phyloP scores from a whole-genome alignment of 2,329 filamentous ascomycete species.

The Hortaea werneckii region DNA sequence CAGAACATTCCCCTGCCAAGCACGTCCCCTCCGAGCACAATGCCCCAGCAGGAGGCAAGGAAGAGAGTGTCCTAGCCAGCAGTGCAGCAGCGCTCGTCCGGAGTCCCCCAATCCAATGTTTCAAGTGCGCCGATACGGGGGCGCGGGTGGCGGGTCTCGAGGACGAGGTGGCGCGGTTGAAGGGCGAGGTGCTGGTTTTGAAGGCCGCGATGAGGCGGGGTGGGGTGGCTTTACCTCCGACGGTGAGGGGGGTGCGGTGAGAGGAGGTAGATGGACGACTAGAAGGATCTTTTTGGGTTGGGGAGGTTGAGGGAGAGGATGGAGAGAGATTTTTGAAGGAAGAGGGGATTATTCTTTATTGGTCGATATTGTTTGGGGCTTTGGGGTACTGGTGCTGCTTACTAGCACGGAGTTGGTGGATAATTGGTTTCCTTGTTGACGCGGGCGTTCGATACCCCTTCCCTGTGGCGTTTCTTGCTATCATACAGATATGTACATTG shows the following conservation, averaged over 20 bases:
- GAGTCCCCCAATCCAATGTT: not conserved
- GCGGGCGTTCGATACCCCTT: no score
- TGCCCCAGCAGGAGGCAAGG: not conserved
- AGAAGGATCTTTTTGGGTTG: no score
- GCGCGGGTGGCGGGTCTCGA: conserved; percentile 13
- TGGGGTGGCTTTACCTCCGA: conserved; percentile 9
- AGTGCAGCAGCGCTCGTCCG: not conserved
- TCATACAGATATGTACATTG: no score
- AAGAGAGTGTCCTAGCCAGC: not conserved
- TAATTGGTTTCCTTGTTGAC: no score
- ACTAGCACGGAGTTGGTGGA: no score
- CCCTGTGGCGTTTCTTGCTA: no score
- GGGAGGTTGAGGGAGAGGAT: no score
- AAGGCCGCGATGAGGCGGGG: conserved; percentile 16
- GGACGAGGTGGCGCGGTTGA: conserved; percentile 17
- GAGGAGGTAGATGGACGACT: no score
- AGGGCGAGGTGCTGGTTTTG: conserved; percentile 17
- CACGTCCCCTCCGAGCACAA: not conserved
- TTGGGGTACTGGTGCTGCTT: no score
- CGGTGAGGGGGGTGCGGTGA: not conserved
- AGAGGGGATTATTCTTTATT: no score
- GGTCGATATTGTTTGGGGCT: no score
- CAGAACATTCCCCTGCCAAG: not conserved
- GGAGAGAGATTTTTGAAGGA: no score
- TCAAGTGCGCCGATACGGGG: not conserved